Conservation (phyloP, 2,329 filamentous ascomycete genomes). For the Alternaria incomplexa region DNA sequence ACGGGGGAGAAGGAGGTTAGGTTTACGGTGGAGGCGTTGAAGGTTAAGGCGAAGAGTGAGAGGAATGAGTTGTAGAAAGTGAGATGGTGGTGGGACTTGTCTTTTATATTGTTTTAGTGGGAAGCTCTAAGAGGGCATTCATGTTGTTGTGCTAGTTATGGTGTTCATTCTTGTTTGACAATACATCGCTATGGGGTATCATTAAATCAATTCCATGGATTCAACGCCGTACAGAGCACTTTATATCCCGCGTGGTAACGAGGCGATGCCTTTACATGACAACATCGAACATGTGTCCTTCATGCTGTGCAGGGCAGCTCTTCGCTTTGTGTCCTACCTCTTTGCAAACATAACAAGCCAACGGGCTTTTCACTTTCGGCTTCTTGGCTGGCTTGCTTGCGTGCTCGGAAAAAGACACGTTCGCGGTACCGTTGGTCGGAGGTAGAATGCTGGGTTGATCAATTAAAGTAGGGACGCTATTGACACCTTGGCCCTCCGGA, state of each 20-base stretch:
- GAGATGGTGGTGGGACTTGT: background rate
- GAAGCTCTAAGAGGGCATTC: background rate
- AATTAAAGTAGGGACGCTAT: background rate
- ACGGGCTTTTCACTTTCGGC: background rate
- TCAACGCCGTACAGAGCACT: background rate
- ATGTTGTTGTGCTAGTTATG: background rate
- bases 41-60: constrained; percentile 23
- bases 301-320: background rate
- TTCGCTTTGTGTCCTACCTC: background rate
- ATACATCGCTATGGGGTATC: background rate
- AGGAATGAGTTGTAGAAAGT: constrained; percentile 34
- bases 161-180: background rate
- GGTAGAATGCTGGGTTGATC: background rate
- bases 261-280: background rate
- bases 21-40: constrained; percentile 41
- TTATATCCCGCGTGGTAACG: background rate
- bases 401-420: background rate
- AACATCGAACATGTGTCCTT: background rate
- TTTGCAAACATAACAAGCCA: background rate
- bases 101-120: background rate
- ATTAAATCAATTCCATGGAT: background rate
- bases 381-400: background rate
- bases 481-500: background rate
- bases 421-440: background rate
- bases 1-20: constrained; percentile 35